These are phyloP conservation scores for Spergularia bocconei DNA, from an alignment of 148 eudicot genomes.

Conservation along the genomic window DNA sequence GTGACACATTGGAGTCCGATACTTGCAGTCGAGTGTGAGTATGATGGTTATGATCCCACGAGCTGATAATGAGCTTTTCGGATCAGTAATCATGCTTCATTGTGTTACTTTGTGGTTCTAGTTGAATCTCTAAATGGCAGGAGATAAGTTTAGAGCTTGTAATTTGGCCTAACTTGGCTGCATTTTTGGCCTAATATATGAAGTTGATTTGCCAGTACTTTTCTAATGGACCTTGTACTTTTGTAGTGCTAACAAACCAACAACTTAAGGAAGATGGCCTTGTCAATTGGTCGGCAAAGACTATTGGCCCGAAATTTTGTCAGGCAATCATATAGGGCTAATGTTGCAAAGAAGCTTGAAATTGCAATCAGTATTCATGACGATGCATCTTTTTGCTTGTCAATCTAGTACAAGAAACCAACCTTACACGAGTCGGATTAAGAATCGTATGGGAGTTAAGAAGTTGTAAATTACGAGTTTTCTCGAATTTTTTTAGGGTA, in stretches of 20 bases:
- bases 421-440: no score
- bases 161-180: constrained; percentile 24
- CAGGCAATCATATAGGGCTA: no score
- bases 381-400: no score
- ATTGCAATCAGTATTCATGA: no score
- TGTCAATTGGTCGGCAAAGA: neutral
- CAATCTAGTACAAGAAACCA: no score
- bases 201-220: neutral
- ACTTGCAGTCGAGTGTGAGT: neutral
- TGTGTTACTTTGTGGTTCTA: constrained; percentile 23
- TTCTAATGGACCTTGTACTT: neutral
- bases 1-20: neutral
- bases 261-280: constrained; percentile 13
- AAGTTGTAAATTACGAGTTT: no score
- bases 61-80: constrained; percentile 18
- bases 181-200: constrained; percentile 26
- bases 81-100: constrained; percentile 21
- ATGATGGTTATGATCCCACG: neutral
- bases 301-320: neutral
- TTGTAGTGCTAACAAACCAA: neutral
- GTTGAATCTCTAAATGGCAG: constrained; percentile 8
- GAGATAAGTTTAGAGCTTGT: constrained; percentile 24
- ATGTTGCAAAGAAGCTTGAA: no score
- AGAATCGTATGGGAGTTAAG: no score
- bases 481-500: no score